A percentile compares a stretch with the other conserved stretches of the same genome.
Evolutionary conservation across 345 rosid species (phyloP).

Genomic region (Eucalyptus tenuipes): DNA sequence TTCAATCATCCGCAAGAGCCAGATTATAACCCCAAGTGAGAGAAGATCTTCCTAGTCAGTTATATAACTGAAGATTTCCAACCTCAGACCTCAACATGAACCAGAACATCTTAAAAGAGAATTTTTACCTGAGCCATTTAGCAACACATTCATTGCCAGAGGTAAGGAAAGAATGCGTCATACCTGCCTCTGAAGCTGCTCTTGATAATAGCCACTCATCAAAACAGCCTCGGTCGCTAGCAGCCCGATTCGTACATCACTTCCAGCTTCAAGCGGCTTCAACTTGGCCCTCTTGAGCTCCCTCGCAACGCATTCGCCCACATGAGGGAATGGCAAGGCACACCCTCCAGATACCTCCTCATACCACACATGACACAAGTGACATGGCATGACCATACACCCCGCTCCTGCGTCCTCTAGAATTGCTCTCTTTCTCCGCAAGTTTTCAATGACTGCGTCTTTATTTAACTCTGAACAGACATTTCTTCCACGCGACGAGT

Average conservation of each 20-base stretch:
- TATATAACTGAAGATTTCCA: neutral
- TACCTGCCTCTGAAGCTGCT: constrained; percentile 32
- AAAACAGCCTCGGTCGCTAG: constrained; percentile 18
- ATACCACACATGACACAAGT: constrained; percentile 32
- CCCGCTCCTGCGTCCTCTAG: constrained; percentile 31
- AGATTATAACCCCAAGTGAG: neutral
- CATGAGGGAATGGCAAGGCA: constrained; percentile 22
- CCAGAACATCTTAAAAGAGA: neutral
- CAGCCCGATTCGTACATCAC: constrained; percentile 29
- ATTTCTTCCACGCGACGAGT: constrained; percentile 15
- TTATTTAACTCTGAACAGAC: constrained; percentile 12
- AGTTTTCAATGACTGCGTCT: constrained; percentile 5
- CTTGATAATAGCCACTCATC: constrained; percentile 29
- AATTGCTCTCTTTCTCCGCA: constrained; percentile 16
- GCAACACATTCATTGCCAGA: neutral
- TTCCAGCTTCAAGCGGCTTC: constrained; percentile 41
- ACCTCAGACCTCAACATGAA: neutral
- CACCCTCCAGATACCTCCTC: constrained; percentile 16
- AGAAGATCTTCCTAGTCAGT: neutral
- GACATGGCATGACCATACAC: constrained; percentile 42
- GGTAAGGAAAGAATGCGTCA: neutral
- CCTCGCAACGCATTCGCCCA: constrained; percentile 32
- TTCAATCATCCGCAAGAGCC: neutral
- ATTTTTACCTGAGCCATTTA: neutral
- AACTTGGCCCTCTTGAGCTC: constrained; percentile 39